Conservation (phyloP, 257 asterid genomes). For the Gentiana macrophylla region DNA sequence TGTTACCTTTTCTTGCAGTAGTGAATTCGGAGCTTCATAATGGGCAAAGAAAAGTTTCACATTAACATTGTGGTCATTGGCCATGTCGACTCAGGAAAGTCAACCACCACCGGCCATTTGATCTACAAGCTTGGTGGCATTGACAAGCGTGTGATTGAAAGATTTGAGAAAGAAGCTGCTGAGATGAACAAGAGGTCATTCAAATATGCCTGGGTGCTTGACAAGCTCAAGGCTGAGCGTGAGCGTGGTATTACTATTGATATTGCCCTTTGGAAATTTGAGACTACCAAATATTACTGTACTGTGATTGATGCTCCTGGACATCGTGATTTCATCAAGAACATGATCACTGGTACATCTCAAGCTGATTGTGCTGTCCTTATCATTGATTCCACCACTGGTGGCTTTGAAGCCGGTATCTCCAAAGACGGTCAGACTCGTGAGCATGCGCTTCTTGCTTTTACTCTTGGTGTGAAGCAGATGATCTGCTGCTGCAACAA, state of each 20-base stretch:
- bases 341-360: conserved; percentile 24
- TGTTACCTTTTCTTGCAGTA: too few relatives aligned
- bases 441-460: conserved; percentile 70
- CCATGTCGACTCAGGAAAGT: conserved; percentile 44
- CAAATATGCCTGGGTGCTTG: conserved; percentile 67
- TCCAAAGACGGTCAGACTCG: conserved; percentile 81
- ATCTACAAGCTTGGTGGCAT: conserved; percentile 84
- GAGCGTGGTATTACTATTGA: conserved; percentile 85
- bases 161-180: conserved; percentile 56
- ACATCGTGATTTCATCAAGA: conserved; percentile 24
- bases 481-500: conserved; percentile 38
- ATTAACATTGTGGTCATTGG: conserved; percentile 47
- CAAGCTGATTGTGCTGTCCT: conserved; percentile 24
- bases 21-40: not conserved
- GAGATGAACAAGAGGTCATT: conserved; percentile 25
- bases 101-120: conserved; percentile 45
- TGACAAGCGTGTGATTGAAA: conserved; percentile 78
- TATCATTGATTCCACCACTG: conserved; percentile 61
- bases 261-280: conserved; percentile 81
- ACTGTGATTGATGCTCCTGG: conserved; percentile 26
- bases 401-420: conserved; percentile 72
- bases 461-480: conserved; percentile 71
- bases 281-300: conserved; percentile 78
- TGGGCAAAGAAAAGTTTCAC: conserved; percentile 21
- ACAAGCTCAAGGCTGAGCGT: conserved; percentile 82